Base-by-base conservation (phyloP, 2,329 filamentous ascomycete genomes). In the Cordyceps fumosorosea region DNA sequence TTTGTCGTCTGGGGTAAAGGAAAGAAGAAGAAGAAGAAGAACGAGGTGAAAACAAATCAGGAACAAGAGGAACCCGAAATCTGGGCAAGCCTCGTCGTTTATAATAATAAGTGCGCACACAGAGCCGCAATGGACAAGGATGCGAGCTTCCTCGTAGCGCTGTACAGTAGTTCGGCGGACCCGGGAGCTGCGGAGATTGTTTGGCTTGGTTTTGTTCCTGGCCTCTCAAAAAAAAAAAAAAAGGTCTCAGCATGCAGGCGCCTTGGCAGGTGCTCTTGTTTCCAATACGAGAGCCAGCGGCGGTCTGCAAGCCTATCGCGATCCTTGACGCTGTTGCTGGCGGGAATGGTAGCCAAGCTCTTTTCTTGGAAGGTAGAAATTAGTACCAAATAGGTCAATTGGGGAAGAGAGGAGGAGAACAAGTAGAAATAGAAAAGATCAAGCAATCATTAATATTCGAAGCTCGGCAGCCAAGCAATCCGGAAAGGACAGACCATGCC, bases 151-250 rank as follows among this genome's bases (percentile, higher is more conserved):
- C 40, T 54, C 40, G 57, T 54, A 60, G 57, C 57, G 57, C 57
- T 34, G 37, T 24, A 26, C 18, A 37, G 32, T 60, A 47, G 57
- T 60, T 60, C 50, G 50, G 57, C 57, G 57, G 57, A 54, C 37
- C 57, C 57, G 57, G 57, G 37, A 60, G 14, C 45, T 34, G 57
- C 57, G 57, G 57, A 60, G 57, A 53, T 54, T 53, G 37, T 42
- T 26, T 34, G 22, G 42, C 37, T 37, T 26, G 14, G 16, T 20
- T 10, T 18, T 29, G 24, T 24, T 34, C n/a, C 26, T 48, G 18
- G 18, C 29, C 45, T 18, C n/a, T 48, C 22, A 20, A 47, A 37
- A 20, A 34, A 29, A 29, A 29, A 29, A 20, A 47, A 37, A 20
- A 47, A 44, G 20, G 54, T 56, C 53, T 56, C 53, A 56, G 52